Percentiles rank a stretch among this genome's conserved stretches.
phyloP scores from a whole-genome alignment of 495 filamentous ascomycete genomes.

The Hyaloscypha finlandica region DNA sequence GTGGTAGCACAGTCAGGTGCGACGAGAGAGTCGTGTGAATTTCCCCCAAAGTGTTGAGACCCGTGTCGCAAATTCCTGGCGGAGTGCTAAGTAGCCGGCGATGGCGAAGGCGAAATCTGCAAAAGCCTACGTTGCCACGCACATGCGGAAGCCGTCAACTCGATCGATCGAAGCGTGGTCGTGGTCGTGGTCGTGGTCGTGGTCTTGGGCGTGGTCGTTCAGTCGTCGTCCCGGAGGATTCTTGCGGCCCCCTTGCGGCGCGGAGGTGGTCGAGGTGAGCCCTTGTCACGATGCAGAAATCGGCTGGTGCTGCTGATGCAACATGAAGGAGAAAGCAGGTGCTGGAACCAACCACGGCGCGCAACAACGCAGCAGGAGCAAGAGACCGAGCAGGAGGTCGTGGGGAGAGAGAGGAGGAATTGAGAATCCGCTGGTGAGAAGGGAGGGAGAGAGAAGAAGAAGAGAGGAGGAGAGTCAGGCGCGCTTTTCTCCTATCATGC shows the following conservation, averaged over 20 bases:
- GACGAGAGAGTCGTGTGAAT: conserved; percentile 18
- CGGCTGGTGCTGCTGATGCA: conserved; percentile 20
- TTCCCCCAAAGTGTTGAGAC: conserved; percentile 7
- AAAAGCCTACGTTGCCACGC: conserved; percentile 13
- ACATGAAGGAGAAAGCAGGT: conserved; percentile 25
- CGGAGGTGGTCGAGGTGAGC: conserved; percentile 16
- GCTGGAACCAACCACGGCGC: conserved; percentile 15
- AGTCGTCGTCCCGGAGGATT: neutral
- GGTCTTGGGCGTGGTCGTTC: conserved; percentile 9
- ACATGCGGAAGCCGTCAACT: conserved; percentile 4
- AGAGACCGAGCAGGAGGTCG: neutral
- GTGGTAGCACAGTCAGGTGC: conserved; percentile 15
- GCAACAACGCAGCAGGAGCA: neutral
- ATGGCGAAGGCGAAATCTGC: conserved; percentile 6
- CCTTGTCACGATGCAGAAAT: conserved; percentile 28
- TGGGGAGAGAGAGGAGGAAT: conserved; percentile 2
- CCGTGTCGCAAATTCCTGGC: conserved; percentile 27
- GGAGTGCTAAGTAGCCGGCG: conserved; percentile 16
- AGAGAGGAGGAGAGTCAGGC: neutral
- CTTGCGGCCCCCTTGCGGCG: conserved; percentile 14
- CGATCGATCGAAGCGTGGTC: conserved; percentile 6
- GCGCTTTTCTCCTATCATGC: neutral
- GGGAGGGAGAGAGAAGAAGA: neutral
- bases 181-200: too few relatives aligned
- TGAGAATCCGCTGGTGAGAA: conserved; percentile 1